Conservation (phyloP, 202 grass and related monocot species). For the Eragrostis tef region DNA sequence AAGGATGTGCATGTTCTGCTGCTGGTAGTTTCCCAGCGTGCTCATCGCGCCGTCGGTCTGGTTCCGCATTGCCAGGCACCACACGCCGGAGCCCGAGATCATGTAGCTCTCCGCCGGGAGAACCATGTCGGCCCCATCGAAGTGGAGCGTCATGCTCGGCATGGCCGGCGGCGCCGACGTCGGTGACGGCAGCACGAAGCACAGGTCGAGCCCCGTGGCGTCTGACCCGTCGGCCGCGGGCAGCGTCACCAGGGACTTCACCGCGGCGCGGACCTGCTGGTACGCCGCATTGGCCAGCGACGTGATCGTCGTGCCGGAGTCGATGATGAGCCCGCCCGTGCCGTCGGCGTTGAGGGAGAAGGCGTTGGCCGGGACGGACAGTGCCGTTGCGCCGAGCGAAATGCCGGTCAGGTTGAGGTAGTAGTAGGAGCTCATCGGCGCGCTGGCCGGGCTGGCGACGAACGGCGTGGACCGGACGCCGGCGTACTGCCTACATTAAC, state of each 20-base stretch:
- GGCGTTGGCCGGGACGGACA: slow-evolving; percentile 38
- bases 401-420: slow-evolving; percentile 65
- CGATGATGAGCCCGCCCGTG: slow-evolving; percentile 71
- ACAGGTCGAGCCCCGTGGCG: slow-evolving; percentile 59
- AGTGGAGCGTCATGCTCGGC: slow-evolving; percentile 65
- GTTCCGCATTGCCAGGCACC: slow-evolving; percentile 57
- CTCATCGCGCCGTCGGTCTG: slow-evolving; percentile 42
- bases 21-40: slow-evolving; percentile 67
- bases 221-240: slow-evolving; percentile 29
- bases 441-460: slow-evolving; percentile 42
- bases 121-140: slow-evolving; percentile 67
- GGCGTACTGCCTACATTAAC: too few relatives aligned
- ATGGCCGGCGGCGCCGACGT: slow-evolving; percentile 39
- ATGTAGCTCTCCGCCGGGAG: slow-evolving; percentile 65
- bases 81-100: slow-evolving; percentile 44
- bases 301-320: slow-evolving; percentile 72
- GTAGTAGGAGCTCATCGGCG: slow-evolving; percentile 59
- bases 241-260: slow-evolving; percentile 44
- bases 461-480: slow-evolving; percentile 82
- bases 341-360: slow-evolving; percentile 56
- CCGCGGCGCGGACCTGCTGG: slow-evolving; percentile 40
- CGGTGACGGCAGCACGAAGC: slow-evolving; percentile 48
- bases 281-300: slow-evolving; percentile 47
- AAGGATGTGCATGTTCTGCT: slow-evolving; percentile 68
- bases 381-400: slow-evolving; percentile 54